Conservation (phyloP, 208 protist species). For the Tritrichomonas foetus region DNA sequence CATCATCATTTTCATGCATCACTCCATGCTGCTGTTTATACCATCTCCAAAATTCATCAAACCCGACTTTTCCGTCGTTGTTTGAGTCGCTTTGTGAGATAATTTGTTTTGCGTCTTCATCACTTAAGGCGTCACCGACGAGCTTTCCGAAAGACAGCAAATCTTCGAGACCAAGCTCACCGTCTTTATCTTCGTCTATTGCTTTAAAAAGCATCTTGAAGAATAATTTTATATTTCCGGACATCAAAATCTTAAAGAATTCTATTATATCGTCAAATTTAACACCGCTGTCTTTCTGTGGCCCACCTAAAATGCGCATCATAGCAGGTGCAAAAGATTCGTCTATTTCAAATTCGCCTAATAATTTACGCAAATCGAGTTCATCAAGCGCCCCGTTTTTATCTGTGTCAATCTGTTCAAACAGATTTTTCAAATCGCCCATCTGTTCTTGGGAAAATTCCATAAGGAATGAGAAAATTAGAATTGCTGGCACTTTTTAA, state of each 20-base stretch:
- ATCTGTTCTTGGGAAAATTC: neutral
- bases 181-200: neutral
- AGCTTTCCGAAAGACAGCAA: neutral
- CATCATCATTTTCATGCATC: neutral
- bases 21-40: neutral
- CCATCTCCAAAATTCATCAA: neutral
- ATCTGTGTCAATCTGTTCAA: neutral
- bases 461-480: neutral
- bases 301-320: neutral
- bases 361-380: neutral
- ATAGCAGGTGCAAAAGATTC: neutral
- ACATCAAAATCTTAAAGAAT: neutral
- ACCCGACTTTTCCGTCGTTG: neutral
- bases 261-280: neutral
- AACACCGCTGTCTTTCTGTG: neutral
- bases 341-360: neutral
- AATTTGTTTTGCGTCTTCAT: neutral
- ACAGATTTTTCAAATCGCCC: neutral
- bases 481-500: too few relatives aligned
- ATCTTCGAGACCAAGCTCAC: neutral
- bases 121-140: neutral
- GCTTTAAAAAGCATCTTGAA: neutral
- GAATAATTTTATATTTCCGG: neutral
- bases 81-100: neutral
- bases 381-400: neutral